phyloP scores from a whole-genome alignment of 2,329 filamentous ascomycete genomes.

The Calonectria hongkongensis region DNA sequence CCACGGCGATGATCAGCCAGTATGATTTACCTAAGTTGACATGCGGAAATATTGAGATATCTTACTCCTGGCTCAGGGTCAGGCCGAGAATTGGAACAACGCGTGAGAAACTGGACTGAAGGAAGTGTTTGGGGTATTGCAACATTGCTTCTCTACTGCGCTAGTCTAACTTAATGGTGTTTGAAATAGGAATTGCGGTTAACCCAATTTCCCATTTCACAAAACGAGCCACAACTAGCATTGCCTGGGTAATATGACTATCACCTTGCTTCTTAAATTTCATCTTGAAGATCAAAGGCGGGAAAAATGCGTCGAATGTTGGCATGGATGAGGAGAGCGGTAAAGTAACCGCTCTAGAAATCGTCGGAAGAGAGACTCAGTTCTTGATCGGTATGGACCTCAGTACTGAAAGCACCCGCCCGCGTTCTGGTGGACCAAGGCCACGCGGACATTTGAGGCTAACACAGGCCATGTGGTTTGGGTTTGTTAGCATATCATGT shows the following conservation, averaged over 20 bases:
- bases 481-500: constrained; percentile 16
- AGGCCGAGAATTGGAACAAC: too few species aligned
- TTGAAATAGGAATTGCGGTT: too few species aligned
- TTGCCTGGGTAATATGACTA: not conserved
- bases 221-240: not conserved
- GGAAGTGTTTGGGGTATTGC: too few species aligned
- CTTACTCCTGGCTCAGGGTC: too few species aligned
- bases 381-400: not conserved
- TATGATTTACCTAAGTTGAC: too few species aligned
- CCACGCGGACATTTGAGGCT: not conserved
- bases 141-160: too few species aligned
- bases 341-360: not conserved
- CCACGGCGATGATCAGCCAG: too few species aligned
- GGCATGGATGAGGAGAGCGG: not conserved
- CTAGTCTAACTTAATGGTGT: too few species aligned
- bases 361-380: constrained; percentile 5
- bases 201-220: too few species aligned
- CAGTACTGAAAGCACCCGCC: not conserved
- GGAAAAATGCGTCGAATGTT: not conserved
- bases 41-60: too few species aligned
- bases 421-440: not conserved
- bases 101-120: too few species aligned
- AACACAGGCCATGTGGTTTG: not conserved
- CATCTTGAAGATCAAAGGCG: not conserved
- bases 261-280: not conserved